Evolutionary conservation across 495 filamentous ascomycete genomes (phyloP), one percentile per base, ranked within the genome.

Genomic region (Daldinia caldariorum): DNA sequence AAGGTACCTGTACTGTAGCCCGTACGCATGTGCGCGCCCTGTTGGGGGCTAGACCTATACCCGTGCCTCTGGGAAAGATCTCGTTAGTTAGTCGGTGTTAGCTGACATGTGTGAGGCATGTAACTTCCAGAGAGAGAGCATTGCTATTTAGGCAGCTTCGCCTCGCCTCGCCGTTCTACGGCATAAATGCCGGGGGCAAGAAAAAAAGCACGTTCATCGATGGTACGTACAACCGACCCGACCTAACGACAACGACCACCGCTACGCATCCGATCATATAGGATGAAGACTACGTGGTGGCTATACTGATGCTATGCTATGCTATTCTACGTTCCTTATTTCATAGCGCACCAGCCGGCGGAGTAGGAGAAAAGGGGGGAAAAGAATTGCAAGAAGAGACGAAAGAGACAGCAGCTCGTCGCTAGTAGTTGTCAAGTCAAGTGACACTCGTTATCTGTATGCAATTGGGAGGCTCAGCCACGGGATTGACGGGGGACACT

Each of bases 371-470:
- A 53, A 26, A n/a, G n/a, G n/a, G n/a, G 26, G 26, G 26, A 26
- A 26, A 26, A 26, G 26, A 3, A 26, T 26, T 29, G 49, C 22
- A 41, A 54, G 5, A 22, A 65, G 16, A 37, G 8, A 7, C 29
- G 31, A 34, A 29, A 38, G 32, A 37, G n/a, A 37, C 32, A 35
- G 26, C 16, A 37, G 7, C 31, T 22, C 53, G 16, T 32, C n/a
- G 34, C 53, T 58, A 53, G 54, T 54, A 35, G 55, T 61, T 63
- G 22, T 18, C 37, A 67, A 31, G 63, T 66, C 69, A 39, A 63
- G 69, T 67, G 63, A 64, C 60, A 29, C 55, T 31, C 26, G 18
- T 63, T 14, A 38, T 37, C 63, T 67, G 69, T 60, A 53, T 13
- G 63, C 55, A 53, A 12, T 54, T 16, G n/a, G 26, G 39, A 59